Base-by-base conservation (phyloP, 2,329 filamentous ascomycete genomes). In the Pseudopithomyces chartarum region DNA sequence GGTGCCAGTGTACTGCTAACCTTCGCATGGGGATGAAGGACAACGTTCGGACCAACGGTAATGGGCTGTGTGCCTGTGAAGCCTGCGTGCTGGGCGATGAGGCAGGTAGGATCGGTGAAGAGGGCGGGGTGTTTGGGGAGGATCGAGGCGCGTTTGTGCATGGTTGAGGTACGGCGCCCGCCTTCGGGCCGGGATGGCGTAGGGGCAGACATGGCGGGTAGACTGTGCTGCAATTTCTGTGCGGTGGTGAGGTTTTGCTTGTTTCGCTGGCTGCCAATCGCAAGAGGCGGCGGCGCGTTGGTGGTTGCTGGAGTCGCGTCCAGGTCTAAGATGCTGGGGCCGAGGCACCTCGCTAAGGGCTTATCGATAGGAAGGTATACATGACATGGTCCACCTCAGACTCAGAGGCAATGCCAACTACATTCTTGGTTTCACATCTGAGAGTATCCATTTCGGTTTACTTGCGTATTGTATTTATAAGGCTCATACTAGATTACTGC, bases 1-100 rank as follows among this genome's bases (percentile, higher is more conserved):
- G 74, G 73, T n/a, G 76, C 78, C 17, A 73, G 53, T 1, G 73
- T 70, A 38, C 79, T 78, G 36, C 71, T 73, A 29, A 82, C 70
- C 49, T 69, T 87, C 15, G 88, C 86, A 47, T 93, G 90, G 1
- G 95, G 93, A 69, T 98, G 94, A n/a, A 99, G 79, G 6, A 97
- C 85, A 3, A 87, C 88, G 69, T 92, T 88, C 22, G 90, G 83
- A 55, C 88, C 88, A 60, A 98, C 87, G 43, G 86, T 88, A 61
- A 99, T 91, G 1, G 87, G 88, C 72, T 96, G 85, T 2, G 85
- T 87, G 61, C 95, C 95, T n/a, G 77, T 85, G 17, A 82, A 67
- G 34, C 77, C 71, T 2, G 78, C 80, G 63, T 81, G 80, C 40
- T 80, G 78, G 5, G 79, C 78, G 50, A 84, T 75, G 49, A 82